phyloP scores from a whole-genome alignment of 805 yeast genomes.

The Pichia insulana region DNA sequence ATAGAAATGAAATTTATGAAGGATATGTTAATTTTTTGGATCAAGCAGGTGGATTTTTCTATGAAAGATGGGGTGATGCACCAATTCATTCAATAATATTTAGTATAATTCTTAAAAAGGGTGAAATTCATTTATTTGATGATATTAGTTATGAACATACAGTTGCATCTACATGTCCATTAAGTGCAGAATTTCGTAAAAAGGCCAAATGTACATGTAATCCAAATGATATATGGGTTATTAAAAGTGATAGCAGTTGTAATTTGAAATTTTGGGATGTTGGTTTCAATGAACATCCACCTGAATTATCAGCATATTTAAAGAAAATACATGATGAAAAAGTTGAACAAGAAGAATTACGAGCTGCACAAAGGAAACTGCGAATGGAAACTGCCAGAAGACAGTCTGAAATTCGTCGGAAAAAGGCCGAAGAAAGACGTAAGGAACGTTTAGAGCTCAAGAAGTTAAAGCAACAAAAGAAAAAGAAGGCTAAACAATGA shows the following conservation, averaged over 20 bases:
- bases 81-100: constrained; percentile 42
- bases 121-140: constrained; percentile 64
- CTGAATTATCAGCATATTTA: constrained; percentile 19
- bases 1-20: constrained; percentile 48
- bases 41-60: constrained; percentile 66
- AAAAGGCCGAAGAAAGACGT: constrained; percentile 7
- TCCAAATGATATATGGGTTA: constrained; percentile 61
- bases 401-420: constrained; percentile 6
- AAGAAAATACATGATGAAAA: constrained; percentile 9
- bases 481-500: neutral
- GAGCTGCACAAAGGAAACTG: constrained; percentile 4
- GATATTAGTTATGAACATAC: constrained; percentile 78
- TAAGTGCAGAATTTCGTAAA: constrained; percentile 45
- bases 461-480: neutral
- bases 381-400: constrained; percentile 9
- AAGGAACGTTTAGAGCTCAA: constrained; percentile 2
- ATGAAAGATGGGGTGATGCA: constrained; percentile 88
- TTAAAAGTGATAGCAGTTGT: constrained; percentile 30
- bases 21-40: constrained; percentile 58
- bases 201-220: constrained; percentile 64
- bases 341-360: constrained; percentile 3
- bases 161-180: constrained; percentile 75
- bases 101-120: constrained; percentile 41
- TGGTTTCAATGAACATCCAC: constrained; percentile 15
- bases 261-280: constrained; percentile 21